Conservation (phyloP, 805 yeast genomes). For the Saccharomycopsis malanga region DNA sequence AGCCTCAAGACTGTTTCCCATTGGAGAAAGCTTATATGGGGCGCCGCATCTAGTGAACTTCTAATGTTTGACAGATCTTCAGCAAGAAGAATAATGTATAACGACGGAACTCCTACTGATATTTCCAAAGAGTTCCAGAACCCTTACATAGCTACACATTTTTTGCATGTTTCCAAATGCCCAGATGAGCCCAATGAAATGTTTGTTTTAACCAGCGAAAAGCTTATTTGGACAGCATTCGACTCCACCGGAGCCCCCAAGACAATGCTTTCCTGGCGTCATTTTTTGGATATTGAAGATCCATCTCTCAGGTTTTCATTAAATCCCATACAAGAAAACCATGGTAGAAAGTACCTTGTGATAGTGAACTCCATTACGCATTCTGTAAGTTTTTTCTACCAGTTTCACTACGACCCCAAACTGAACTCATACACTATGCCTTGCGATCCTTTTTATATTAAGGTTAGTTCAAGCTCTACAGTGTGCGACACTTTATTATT, state of each 20-base stretch:
- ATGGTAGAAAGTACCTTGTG: conserved; percentile 1
- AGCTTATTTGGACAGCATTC: conserved; percentile 46
- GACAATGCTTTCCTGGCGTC: conserved; percentile 66
- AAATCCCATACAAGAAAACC: background rate
- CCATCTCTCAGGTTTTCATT: conserved; percentile 34
- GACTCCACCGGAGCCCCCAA: conserved; percentile 10
- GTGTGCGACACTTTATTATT: background rate
- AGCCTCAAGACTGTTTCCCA: conserved; percentile 48
- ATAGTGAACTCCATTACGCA: conserved; percentile 4
- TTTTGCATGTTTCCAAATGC: conserved; percentile 36
- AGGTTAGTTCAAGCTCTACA: background rate
- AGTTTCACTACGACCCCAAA: background rate
- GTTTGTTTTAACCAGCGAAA: conserved; percentile 59
- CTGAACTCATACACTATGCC: background rate
- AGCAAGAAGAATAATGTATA: conserved; percentile 12
- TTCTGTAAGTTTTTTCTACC: conserved; percentile 3
- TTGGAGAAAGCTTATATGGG: conserved; percentile 49
- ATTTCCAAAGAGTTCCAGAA: background rate
- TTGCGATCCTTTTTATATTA: conserved; percentile 6
- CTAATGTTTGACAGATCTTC: conserved; percentile 36
- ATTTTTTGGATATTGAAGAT: conserved; percentile 50
- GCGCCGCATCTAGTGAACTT: conserved; percentile 28
- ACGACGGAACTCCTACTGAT: no score
- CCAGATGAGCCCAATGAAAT: conserved; percentile 30
- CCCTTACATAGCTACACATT: no score